Conservation (phyloP, 176 grass and related monocot species). For the Musa acuminata region DNA sequence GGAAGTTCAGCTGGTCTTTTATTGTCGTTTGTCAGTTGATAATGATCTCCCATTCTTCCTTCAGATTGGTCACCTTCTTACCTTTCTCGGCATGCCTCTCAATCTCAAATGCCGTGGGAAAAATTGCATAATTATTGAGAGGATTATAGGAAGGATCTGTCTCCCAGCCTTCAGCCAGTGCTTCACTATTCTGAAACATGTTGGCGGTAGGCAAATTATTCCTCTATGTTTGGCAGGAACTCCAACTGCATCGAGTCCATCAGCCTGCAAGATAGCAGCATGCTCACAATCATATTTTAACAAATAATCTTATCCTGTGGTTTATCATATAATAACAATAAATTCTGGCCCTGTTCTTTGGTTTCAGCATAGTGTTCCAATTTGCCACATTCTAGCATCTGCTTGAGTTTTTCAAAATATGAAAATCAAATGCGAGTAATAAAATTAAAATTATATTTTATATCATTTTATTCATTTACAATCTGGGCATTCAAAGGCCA, state of each 20-base stretch:
- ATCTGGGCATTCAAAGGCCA: too few species aligned
- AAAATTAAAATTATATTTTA: too few species aligned
- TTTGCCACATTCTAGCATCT: too few species aligned
- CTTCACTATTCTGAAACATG: constrained; percentile 57
- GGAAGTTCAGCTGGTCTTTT: constrained; percentile 37
- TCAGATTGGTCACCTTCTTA: constrained; percentile 33
- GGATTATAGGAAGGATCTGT: constrained; percentile 83
- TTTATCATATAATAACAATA: too few species aligned
- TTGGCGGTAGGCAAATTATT: constrained; percentile 37
- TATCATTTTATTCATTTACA: too few species aligned
- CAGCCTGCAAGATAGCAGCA: constrained; percentile 29
- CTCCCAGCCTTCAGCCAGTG: constrained; percentile 70
- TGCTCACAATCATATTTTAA: too few species aligned
- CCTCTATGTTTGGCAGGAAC: constrained; percentile 76
- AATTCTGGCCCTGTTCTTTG: too few species aligned
- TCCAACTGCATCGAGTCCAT: constrained; percentile 13
- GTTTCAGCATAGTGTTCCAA: too few species aligned
- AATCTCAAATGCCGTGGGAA: constrained; percentile 56
- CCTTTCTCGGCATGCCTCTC: constrained; percentile 33
- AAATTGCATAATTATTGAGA: constrained; percentile 66
- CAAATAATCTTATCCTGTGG: too few species aligned
- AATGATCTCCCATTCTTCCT: constrained; percentile 80
- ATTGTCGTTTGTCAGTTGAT: constrained; percentile 8
- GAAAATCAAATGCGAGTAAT: too few species aligned
- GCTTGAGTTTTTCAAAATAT: neutral